A percentile compares a stretch with the other conserved stretches of the same genome.
These are phyloP conservation scores for Linnemannia zychae DNA, from an alignment of 192 early-diverging fungal species.

Conservation along the genomic window DNA sequence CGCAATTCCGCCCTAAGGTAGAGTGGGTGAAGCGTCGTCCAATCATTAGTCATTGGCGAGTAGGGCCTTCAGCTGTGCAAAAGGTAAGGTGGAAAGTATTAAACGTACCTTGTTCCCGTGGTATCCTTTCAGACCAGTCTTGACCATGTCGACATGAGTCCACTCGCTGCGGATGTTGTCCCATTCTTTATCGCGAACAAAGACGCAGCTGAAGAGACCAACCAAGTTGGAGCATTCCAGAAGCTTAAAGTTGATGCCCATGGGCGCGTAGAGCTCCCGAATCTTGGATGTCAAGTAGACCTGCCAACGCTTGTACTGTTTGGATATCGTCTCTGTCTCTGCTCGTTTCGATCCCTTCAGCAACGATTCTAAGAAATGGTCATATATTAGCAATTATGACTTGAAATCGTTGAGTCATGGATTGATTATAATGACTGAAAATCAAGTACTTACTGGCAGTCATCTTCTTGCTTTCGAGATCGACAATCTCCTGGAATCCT, in stretches of 20 bases:
- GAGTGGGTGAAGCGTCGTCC: background rate
- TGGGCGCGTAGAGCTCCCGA: conserved; percentile 61
- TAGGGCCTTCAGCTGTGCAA: conserved; percentile 4
- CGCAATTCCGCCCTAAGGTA: conserved; percentile 78
- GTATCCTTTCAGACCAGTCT: conserved; percentile 90
- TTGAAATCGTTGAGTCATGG: background rate
- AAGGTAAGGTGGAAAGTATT: conserved; percentile 42
- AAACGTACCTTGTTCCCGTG: conserved; percentile 88
- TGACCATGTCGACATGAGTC: conserved; percentile 79
- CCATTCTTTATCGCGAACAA: conserved; percentile 74
- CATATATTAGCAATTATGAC: background rate
- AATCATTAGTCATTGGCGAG: background rate
- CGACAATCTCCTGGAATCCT: conserved; percentile 90
- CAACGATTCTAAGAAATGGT: conserved; percentile 60
- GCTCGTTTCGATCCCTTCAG: conserved; percentile 68
- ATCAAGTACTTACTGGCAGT: conserved; percentile 79
- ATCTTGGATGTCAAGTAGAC: conserved; percentile 77
- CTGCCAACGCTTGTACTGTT: conserved; percentile 89
- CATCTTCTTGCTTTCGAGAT: conserved; percentile 85
- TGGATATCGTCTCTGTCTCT: conserved; percentile 69
- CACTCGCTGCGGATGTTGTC: conserved; percentile 64
- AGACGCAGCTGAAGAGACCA: conserved; percentile 91
- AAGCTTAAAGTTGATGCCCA: conserved; percentile 64
- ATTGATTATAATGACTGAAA: background rate
- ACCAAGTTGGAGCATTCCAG: conserved; percentile 87